Percentiles rank a stretch among this genome's conserved stretches.
Conservation (phyloP, 2,329 filamentous ascomycete species). For the Pyrenophora seminiperda region DNA sequence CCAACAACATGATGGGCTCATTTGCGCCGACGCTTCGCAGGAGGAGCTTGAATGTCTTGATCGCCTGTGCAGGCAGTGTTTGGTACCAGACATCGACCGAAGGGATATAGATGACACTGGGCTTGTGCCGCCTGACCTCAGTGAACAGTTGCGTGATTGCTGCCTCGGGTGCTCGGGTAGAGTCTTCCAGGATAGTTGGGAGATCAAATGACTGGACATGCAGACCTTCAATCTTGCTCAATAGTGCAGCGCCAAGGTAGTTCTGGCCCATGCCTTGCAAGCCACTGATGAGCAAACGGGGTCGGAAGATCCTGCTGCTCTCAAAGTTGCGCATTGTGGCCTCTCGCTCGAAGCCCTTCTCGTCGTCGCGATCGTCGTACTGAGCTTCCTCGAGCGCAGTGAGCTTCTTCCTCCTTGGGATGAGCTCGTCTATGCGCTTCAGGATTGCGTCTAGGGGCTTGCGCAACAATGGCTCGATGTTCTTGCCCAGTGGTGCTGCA, state of each 20-base stretch:
- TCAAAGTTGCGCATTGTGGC: conserved; percentile 76
- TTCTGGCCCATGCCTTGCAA: conserved; percentile 88
- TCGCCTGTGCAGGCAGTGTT: conserved; percentile 66
- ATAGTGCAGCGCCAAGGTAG: conserved; percentile 81
- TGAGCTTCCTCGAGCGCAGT: conserved; percentile 94
- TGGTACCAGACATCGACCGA: conserved; percentile 87
- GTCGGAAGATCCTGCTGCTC: conserved; percentile 83
- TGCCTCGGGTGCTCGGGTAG: conserved; percentile 79
- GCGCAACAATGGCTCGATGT: conserved; percentile 79
- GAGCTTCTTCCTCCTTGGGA: conserved; percentile 83
- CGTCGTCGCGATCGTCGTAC: conserved; percentile 83
- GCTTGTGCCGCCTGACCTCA: conserved; percentile 92
- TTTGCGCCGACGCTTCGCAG: conserved; percentile 83
- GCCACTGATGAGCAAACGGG: conserved; percentile 83
- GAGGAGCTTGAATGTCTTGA: conserved; percentile 83
- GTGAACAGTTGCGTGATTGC: conserved; percentile 89
- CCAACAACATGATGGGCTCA: conserved; percentile 85
- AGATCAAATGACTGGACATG: conserved; percentile 96
- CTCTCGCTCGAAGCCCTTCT: conserved; percentile 84
- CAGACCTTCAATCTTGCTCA: conserved; percentile 90
- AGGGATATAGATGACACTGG: conserved; percentile 93
- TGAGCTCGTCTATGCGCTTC: conserved; percentile 70
- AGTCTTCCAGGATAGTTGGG: conserved; percentile 82
- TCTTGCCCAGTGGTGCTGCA: conserved; percentile 77
- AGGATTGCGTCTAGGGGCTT: conserved; percentile 74